A percentile compares a stretch with the other conserved stretches of the same genome.
Evolutionary conservation across 192 early-diverging fungal species (phyloP).

Genomic region (Coemansia biformis): DNA sequence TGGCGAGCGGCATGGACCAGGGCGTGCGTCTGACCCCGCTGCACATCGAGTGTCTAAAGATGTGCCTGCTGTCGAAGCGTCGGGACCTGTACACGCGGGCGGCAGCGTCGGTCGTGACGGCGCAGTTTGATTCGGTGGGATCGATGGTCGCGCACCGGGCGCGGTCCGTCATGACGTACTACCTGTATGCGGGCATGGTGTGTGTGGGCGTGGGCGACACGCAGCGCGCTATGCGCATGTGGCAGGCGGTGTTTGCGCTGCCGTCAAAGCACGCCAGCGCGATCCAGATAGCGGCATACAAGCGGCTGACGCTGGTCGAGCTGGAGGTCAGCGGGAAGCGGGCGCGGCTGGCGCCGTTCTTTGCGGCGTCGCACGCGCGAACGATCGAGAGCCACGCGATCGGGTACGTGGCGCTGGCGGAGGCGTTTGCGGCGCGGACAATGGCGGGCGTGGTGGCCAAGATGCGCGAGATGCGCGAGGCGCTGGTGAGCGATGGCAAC

Average conservation of each 20-base stretch:
- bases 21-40: slow-evolving; percentile 32
- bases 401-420: slow-evolving; percentile 18
- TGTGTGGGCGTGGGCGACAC: slow-evolving; percentile 11
- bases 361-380: slow-evolving; percentile 18
- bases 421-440: slow-evolving; percentile 10
- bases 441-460: slow-evolving; percentile 4
- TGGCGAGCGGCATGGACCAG: slow-evolving; percentile 1
- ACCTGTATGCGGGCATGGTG: slow-evolving; percentile 44
- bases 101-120: slow-evolving; percentile 2
- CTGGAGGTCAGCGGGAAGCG: slow-evolving; percentile 5
- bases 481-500: slow-evolving; percentile 18
- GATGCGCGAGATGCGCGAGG: slow-evolving; percentile 4
- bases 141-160: slow-evolving; percentile 1
- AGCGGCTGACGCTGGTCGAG: slow-evolving; percentile 20
- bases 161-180: slow-evolving; percentile 29
- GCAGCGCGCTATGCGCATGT: slow-evolving; percentile 22
- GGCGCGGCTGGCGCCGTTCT: slow-evolving; percentile 24
- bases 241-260: slow-evolving; percentile 37
- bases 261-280: slow-evolving; percentile 26
- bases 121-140: slow-evolving; percentile 26
- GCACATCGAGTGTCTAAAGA: slow-evolving; percentile 36
- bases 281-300: slow-evolving; percentile 34
- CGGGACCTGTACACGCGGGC: slow-evolving; percentile 18
- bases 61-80: slow-evolving; percentile 27
- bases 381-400: slow-evolving; percentile 15